A percentile compares a stretch with the other conserved stretches of the same genome.
phyloP scores from a whole-genome alignment of 1,284 basidiomycete genomes.

The Tilletia walkeri region DNA sequence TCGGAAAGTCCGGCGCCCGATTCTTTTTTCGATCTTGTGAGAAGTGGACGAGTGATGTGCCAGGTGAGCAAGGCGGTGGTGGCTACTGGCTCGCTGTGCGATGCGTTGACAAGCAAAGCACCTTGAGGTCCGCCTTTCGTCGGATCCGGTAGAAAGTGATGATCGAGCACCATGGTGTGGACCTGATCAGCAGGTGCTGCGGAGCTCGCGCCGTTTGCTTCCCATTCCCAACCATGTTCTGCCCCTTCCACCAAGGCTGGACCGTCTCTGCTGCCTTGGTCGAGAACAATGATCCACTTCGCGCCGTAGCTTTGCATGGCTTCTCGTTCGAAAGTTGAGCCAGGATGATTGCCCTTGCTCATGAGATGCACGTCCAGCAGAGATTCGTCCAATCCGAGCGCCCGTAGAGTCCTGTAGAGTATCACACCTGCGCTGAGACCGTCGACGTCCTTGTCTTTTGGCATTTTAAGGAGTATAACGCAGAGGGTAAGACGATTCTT shows the following conservation, averaged over 20 bases:
- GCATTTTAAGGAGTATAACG: neutral
- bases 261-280: constrained; percentile 40
- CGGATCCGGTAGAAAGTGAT: constrained; percentile 31
- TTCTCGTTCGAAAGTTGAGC: constrained; percentile 24
- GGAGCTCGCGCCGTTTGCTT: neutral
- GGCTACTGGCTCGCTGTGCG: constrained; percentile 33
- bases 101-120: constrained; percentile 38
- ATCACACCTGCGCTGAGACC: constrained; percentile 38
- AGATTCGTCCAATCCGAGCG: constrained; percentile 25
- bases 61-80: constrained; percentile 37
- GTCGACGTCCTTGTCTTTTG: constrained; percentile 45
- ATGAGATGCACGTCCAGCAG: constrained; percentile 37
- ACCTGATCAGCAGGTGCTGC: constrained; percentile 14
- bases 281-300: constrained; percentile 38
- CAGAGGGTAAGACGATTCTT: too few species aligned
- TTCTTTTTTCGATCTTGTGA: neutral
- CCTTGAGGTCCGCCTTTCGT: constrained; percentile 30
- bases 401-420: constrained; percentile 35
- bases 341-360: constrained; percentile 34
- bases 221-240: constrained; percentile 33
- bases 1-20: constrained; percentile 1
- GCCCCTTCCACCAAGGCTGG: constrained; percentile 33
- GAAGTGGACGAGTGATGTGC: constrained; percentile 35
- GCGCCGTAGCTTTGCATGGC: constrained; percentile 29
- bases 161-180: constrained; percentile 37